Conservation (phyloP, 2,329 filamentous ascomycete genomes). For the Fusarium concolor region DNA sequence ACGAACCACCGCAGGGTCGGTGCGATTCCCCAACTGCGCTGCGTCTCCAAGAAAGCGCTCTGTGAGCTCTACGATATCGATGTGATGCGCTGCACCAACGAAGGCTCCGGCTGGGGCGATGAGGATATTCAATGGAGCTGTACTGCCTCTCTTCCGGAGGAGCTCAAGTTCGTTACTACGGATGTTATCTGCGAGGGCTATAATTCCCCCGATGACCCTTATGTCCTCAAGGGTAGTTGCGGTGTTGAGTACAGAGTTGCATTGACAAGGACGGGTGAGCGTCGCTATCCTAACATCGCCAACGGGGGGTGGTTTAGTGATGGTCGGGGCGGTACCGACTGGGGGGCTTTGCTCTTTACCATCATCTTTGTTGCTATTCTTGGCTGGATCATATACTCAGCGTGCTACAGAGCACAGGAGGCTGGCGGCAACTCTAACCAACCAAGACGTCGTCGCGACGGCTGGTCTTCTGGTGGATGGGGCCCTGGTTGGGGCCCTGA, state of each 20-base stretch:
- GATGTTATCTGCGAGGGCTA: constrained; percentile 97
- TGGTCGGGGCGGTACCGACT: constrained; percentile 48
- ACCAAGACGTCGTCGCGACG: constrained; percentile 36
- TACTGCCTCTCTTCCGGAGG: constrained; percentile 69
- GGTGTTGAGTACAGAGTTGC: constrained; percentile 88
- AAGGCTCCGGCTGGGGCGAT: constrained; percentile 79
- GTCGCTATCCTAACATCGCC: constrained; percentile 71
- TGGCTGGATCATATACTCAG: constrained; percentile 71
- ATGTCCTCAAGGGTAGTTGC: constrained; percentile 91
- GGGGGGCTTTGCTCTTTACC: constrained; percentile 65
- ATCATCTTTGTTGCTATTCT: constrained; percentile 70
- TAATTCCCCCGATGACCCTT: constrained; percentile 77
- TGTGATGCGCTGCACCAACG: constrained; percentile 89
- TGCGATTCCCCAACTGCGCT: constrained; percentile 82
- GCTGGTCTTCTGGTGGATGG: constrained; percentile 54
- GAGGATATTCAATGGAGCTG: constrained; percentile 95
- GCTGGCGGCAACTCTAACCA: constrained; percentile 19
- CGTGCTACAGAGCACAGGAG: constrained; percentile 50
- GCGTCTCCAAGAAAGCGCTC: constrained; percentile 73
- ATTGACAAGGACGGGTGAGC: constrained; percentile 81
- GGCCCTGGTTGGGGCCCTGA: constrained; percentile 54
- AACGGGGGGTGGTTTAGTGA: constrained; percentile 53
- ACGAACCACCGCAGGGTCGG: constrained; percentile 82
- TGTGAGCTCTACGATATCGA: constrained; percentile 80
- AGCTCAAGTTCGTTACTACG: constrained; percentile 80